Conservation (phyloP, 129 eudicot species). For the Dittrichia graveolens region DNA sequence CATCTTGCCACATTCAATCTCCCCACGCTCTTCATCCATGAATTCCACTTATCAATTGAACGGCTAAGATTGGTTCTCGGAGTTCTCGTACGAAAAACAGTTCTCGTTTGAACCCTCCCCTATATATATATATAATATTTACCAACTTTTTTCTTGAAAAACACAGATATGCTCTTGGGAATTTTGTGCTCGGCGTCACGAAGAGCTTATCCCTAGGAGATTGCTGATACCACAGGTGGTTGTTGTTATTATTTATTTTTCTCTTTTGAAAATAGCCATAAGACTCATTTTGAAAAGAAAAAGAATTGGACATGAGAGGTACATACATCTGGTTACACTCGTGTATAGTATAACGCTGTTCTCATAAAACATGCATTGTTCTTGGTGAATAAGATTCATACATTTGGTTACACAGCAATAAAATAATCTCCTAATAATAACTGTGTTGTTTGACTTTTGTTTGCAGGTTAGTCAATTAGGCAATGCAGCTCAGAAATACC, state of each 20-base stretch:
- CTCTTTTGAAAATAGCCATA: neutral
- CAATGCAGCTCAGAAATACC: conserved; percentile 92
- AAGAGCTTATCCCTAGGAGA: conserved; percentile 95
- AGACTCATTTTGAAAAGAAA: neutral
- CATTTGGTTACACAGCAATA: neutral
- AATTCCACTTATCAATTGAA: too few relatives aligned
- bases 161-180: conserved; percentile 98
- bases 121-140: conserved; percentile 4
- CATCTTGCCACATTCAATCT: too few relatives aligned
- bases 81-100: too few relatives aligned
- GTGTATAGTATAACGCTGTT: neutral
- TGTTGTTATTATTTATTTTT: neutral
- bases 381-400: neutral
- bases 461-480: conserved; percentile 94
- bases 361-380: neutral
- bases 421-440: neutral
- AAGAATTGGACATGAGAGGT: neutral
- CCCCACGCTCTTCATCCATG: too few relatives aligned
- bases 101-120: too few relatives aligned
- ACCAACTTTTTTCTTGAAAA: neutral
- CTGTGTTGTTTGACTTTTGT: conserved; percentile 20
- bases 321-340: neutral
- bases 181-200: conserved; percentile 97
- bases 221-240: conserved; percentile 90
- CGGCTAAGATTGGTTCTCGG: too few relatives aligned